These are phyloP conservation scores for Porogramme epimiltina DNA, from an alignment of 1,284 basidiomycete species.

Conservation along the genomic window DNA sequence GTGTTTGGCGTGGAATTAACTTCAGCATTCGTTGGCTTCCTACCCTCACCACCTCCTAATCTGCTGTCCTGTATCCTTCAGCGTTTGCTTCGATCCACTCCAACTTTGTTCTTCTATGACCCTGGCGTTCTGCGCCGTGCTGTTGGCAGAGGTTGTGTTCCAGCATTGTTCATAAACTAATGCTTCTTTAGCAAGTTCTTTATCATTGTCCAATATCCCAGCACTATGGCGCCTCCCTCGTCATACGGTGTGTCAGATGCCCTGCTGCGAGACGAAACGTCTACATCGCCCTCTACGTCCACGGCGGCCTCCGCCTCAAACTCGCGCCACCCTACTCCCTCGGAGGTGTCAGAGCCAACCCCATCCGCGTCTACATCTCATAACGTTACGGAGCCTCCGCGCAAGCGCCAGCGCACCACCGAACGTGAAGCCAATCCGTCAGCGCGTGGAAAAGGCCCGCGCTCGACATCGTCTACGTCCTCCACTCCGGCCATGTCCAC, in stretches of 20 bases:
- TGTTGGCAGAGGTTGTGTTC: too few relatives aligned
- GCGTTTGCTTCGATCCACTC: too few relatives aligned
- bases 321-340: constrained; percentile 5
- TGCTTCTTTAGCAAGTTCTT: too few relatives aligned
- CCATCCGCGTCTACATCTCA: not conserved
- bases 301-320: not conserved
- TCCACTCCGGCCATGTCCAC: not conserved
- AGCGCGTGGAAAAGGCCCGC: not conserved
- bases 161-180: too few relatives aligned
- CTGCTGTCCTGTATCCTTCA: too few relatives aligned
- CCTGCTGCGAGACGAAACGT: not conserved
- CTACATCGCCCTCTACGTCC: not conserved
- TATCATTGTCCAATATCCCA: too few relatives aligned
- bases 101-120: too few relatives aligned
- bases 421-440: constrained; percentile 1
- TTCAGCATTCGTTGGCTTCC: not conserved
- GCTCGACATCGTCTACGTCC: not conserved
- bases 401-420: constrained; percentile 21
- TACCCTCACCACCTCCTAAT: not conserved
- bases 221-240: too few relatives aligned
- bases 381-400: constrained; percentile 8
- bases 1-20: too few relatives aligned
- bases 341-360: constrained; percentile 6
- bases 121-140: too few relatives aligned
- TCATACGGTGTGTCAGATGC: too few relatives aligned